These are phyloP conservation scores for Fusarium transvaalense DNA, from an alignment of 2,329 filamentous ascomycete species.

Conservation along the genomic window DNA sequence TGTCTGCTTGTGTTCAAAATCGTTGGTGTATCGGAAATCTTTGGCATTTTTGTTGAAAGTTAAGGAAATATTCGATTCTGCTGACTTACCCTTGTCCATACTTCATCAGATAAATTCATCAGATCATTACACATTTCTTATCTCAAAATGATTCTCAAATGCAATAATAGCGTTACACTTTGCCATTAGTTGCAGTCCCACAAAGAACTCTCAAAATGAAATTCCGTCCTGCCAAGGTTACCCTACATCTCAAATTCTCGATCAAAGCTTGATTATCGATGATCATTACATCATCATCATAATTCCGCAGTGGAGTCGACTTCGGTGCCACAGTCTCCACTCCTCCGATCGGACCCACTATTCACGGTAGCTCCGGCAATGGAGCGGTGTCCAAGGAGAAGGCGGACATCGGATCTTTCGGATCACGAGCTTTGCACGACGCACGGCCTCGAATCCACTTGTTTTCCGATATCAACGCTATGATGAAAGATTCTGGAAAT, in stretches of 20 bases:
- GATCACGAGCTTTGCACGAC: neutral
- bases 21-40: too few species aligned
- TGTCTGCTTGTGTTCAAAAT: too few species aligned
- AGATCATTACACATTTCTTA: neutral
- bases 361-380: neutral
- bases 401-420: neutral
- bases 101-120: too few species aligned
- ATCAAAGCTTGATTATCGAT: neutral
- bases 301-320: neutral
- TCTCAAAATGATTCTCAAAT: too few species aligned
- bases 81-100: too few species aligned
- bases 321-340: neutral
- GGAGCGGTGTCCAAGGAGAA: too few species aligned
- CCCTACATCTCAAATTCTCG: conserved; percentile 1
- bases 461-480: neutral
- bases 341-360: neutral
- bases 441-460: conserved; percentile 8
- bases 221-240: neutral
- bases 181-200: too few species aligned
- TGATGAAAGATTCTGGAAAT: conserved; percentile 8
- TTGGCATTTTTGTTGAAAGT: too few species aligned
- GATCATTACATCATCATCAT: neutral
- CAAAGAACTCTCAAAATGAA: too few species aligned
- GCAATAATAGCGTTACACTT: too few species aligned
- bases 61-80: too few species aligned